Percentiles rank a stretch among this genome's conserved stretches.
Evolutionary conservation across 2,329 filamentous ascomycete species (phyloP).

Genomic region (Didymella sp.): DNA sequence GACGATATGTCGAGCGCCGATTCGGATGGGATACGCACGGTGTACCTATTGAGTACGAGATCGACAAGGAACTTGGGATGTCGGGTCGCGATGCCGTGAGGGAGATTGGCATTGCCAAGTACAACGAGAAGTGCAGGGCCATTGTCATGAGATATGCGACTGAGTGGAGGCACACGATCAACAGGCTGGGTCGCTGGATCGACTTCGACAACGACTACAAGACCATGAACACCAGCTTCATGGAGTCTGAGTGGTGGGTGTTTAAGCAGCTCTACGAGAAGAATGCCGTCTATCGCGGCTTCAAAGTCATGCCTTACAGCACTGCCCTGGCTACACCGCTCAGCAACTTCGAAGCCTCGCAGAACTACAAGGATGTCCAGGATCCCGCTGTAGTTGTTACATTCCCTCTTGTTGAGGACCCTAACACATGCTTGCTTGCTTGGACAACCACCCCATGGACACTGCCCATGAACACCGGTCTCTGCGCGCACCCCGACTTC

Average conservation of each 20-base stretch:
- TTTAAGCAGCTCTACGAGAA: constrained; percentile 94
- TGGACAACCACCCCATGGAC: constrained; percentile 95
- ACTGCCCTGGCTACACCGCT: constrained; percentile 87
- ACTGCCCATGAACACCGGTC: constrained; percentile 77
- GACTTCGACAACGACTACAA: constrained; percentile 99
- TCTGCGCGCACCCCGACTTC: constrained; percentile 81
- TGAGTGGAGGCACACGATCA: constrained; percentile 89
- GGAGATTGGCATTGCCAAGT: constrained; percentile 84
- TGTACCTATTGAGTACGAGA: constrained; percentile 94
- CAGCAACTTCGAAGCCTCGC: constrained; percentile 91
- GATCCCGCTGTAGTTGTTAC: constrained; percentile 89
- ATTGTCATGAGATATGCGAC: constrained; percentile 91
- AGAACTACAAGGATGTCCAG: constrained; percentile 93
- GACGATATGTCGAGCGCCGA: constrained; percentile 86
- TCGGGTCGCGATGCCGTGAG: constrained; percentile 86
- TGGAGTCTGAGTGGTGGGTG: constrained; percentile 97
- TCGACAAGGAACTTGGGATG: constrained; percentile 93
- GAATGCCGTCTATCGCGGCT: constrained; percentile 85
- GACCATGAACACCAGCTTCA: constrained; percentile 94
- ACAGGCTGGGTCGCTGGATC: constrained; percentile 91
- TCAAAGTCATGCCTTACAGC: constrained; percentile 94
- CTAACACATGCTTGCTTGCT: constrained; percentile 76
- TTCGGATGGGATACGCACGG: constrained; percentile 98
- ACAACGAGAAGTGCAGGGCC: constrained; percentile 88
- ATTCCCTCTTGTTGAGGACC: constrained; percentile 81